These are phyloP conservation scores for Suillus subaureus DNA, from an alignment of 768 basidiomycete genomes.

Conservation along the genomic window DNA sequence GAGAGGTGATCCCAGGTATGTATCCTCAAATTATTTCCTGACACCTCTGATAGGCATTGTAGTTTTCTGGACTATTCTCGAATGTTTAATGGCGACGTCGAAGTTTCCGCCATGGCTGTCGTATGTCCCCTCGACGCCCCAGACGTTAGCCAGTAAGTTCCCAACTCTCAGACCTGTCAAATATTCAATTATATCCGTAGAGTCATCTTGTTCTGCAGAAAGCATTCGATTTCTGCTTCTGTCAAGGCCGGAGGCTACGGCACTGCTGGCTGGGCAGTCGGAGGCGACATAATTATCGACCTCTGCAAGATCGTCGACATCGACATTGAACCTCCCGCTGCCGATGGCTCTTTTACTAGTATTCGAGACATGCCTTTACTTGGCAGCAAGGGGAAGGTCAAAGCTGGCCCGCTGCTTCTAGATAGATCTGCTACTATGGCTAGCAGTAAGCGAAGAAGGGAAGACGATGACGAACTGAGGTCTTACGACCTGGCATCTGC, in stretches of 20 bases:
- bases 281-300: constrained; percentile 86
- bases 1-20: constrained; percentile 45
- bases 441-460: constrained; percentile 55
- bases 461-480: constrained; percentile 54
- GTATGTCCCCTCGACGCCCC: constrained; percentile 76
- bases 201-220: constrained; percentile 71
- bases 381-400: constrained; percentile 59
- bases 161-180: constrained; percentile 3
- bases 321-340: constrained; percentile 62
- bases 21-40: constrained; percentile 4
- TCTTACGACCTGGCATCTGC: constrained; percentile 58
- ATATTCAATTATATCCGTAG: constrained; percentile 37
- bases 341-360: constrained; percentile 58
- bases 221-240: constrained; percentile 70
- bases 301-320: constrained; percentile 68
- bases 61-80: constrained; percentile 36
- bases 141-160: constrained; percentile 79
- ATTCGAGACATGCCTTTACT: constrained; percentile 55
- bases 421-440: constrained; percentile 14
- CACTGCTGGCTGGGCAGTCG: constrained; percentile 87
- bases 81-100: constrained; percentile 81
- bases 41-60: constrained; percentile 1
- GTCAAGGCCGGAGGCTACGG: constrained; percentile 92
- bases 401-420: constrained; percentile 15
- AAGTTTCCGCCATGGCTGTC: constrained; percentile 59